phyloP scores from a whole-genome alignment of 148 eudicot species.

The Silene latifolia region DNA sequence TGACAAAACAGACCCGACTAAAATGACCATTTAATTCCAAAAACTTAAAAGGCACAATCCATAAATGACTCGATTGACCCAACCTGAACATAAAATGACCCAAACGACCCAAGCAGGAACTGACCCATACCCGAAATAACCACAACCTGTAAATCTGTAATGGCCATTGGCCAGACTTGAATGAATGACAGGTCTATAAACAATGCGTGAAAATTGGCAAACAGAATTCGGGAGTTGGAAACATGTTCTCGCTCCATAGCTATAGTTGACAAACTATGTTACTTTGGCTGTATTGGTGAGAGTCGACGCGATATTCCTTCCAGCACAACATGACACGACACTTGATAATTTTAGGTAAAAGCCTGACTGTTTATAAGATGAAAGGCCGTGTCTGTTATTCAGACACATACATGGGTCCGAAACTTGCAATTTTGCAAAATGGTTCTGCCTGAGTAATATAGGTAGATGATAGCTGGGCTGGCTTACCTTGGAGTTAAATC shows the following conservation, averaged over 20 bases:
- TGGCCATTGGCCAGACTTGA: background rate
- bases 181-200: background rate
- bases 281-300: background rate
- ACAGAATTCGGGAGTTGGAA: background rate
- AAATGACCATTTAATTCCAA: background rate
- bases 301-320: background rate
- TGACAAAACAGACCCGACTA: background rate
- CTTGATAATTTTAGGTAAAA: too few relatives aligned
- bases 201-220: background rate
- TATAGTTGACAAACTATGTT: constrained; percentile 1
- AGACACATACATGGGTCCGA: background rate
- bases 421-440: too few relatives aligned
- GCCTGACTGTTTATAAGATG: background rate
- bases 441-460: background rate
- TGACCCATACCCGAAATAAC: background rate
- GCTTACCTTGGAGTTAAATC: constrained; percentile 69
- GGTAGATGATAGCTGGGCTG: background rate
- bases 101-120: background rate
- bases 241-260: constrained; percentile 4
- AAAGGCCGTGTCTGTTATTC: background rate
- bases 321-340: background rate
- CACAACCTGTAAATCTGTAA: background rate
- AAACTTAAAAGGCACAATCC: background rate
- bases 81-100: background rate
- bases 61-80: background rate